Conservation (phyloP, 2,329 filamentous ascomycete genomes). For the Aspergillus candidus region DNA sequence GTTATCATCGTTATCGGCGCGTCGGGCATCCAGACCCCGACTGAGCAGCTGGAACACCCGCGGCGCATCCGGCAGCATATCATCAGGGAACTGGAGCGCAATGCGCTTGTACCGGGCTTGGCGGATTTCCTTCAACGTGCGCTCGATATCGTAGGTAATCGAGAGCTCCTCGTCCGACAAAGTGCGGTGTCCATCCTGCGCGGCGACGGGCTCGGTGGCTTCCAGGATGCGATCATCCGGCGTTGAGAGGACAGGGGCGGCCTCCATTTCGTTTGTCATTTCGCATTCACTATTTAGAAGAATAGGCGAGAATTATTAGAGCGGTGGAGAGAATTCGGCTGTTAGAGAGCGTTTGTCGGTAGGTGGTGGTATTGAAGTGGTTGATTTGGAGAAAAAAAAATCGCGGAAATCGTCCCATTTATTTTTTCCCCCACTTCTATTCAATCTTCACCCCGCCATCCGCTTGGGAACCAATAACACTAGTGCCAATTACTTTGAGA, state of each 20-base stretch:
- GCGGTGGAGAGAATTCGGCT: background rate
- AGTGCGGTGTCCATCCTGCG: slow-evolving; percentile 25
- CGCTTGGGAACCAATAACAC: slow-evolving; percentile 11
- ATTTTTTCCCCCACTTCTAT: slow-evolving; percentile 20
- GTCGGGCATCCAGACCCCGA: slow-evolving; percentile 41
- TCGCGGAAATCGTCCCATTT: slow-evolving; percentile 14
- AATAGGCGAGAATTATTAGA: background rate
- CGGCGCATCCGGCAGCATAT: slow-evolving; percentile 81
- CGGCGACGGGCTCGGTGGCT: slow-evolving; percentile 40
- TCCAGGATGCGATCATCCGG: slow-evolving; percentile 57
- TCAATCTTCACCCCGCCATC: slow-evolving; percentile 23
- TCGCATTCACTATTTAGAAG: background rate
- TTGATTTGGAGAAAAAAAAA: background rate
- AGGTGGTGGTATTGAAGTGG: slow-evolving; percentile 3
- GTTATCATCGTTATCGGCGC: slow-evolving; percentile 11
- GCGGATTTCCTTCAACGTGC: slow-evolving; percentile 72
- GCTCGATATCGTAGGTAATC: slow-evolving; percentile 75
- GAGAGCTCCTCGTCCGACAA: slow-evolving; percentile 64
- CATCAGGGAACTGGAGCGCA: slow-evolving; percentile 91
- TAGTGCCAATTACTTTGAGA: slow-evolving; percentile 6
- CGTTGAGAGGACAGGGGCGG: slow-evolving; percentile 56
- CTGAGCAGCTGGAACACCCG: slow-evolving; percentile 65
- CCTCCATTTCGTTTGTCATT: slow-evolving; percentile 31
- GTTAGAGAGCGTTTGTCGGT: slow-evolving; percentile 2
- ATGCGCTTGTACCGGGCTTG: slow-evolving; percentile 66